A percentile compares a stretch with the other conserved stretches of the same genome.
These are phyloP conservation scores for Ampelocalamus luodianensis DNA, from an alignment of 176 grass and related monocot genomes.

Conservation along the genomic window DNA sequence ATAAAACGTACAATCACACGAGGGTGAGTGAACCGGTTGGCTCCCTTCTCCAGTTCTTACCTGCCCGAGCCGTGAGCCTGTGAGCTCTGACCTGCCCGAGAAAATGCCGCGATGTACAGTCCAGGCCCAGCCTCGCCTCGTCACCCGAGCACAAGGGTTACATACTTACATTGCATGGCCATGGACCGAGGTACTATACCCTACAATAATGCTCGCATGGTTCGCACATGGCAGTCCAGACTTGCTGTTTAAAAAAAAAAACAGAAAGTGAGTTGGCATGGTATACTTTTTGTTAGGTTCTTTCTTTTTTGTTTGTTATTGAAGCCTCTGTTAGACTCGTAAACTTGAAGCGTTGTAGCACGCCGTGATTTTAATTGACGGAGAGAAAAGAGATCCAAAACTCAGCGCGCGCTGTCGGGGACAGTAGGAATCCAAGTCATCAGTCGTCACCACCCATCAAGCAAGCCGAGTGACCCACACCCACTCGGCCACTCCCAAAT, in stretches of 20 bases:
- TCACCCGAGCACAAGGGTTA: not conserved
- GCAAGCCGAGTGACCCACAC: too few species aligned
- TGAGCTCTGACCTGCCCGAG: not conserved
- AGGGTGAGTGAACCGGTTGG: not conserved
- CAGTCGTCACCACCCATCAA: not conserved
- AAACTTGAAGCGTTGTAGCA: too few species aligned
- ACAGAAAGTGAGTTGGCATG: not conserved
- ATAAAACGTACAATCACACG: not conserved
- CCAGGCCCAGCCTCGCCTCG: not conserved
- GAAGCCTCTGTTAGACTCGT: too few species aligned
- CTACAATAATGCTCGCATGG: not conserved
- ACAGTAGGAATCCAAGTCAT: not conserved
- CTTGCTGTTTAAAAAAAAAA: not conserved
- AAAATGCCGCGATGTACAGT: not conserved
- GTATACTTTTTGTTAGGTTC: too few species aligned
- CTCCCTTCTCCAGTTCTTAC: conserved; percentile 1
- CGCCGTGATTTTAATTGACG: too few species aligned
- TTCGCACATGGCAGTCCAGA: not conserved
- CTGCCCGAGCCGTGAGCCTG: conserved; percentile 32
- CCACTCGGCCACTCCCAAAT: not conserved
- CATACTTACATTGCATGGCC: too few species aligned
- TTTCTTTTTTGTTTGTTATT: too few species aligned
- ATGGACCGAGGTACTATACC: not conserved
- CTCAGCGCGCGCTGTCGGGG: too few species aligned
- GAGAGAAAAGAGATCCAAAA: not conserved